These are phyloP conservation scores for Clavispora phyllophila DNA, from an alignment of 805 yeast species.

Conservation along the genomic window DNA sequence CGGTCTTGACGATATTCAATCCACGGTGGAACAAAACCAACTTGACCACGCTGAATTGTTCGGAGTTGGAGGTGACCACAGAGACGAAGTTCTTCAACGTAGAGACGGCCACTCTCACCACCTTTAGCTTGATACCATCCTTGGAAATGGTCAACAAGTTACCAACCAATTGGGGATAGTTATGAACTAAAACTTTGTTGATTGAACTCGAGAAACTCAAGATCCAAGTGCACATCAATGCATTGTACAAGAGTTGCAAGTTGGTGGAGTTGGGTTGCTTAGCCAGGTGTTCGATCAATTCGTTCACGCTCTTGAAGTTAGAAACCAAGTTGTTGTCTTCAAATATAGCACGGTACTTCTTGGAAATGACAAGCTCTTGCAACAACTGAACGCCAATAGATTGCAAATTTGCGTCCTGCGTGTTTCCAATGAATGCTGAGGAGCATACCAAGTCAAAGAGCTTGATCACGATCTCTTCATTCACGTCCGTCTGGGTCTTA, in stretches of 20 bases:
- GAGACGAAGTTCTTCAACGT: slow-evolving; percentile 58
- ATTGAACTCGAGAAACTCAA: slow-evolving; percentile 65
- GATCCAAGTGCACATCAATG: slow-evolving; percentile 78
- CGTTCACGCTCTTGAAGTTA: slow-evolving; percentile 30
- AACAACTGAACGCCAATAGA: slow-evolving; percentile 60
- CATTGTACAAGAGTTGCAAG: slow-evolving; percentile 79
- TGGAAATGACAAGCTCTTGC: slow-evolving; percentile 53
- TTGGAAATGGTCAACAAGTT: slow-evolving; percentile 56
- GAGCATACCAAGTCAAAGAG: slow-evolving; percentile 35
- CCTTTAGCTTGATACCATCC: slow-evolving; percentile 86
- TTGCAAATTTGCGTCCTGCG: slow-evolving; percentile 44
- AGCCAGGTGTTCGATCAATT: slow-evolving; percentile 26
- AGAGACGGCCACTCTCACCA: slow-evolving; percentile 78
- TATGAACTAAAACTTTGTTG: slow-evolving; percentile 43
- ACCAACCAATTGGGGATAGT: slow-evolving; percentile 51
- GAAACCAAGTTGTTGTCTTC: slow-evolving; percentile 30
- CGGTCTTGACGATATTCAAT: slow-evolving; percentile 56
- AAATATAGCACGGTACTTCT: slow-evolving; percentile 49
- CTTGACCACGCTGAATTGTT: slow-evolving; percentile 51
- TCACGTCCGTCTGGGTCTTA: slow-evolving; percentile 19
- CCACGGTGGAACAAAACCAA: slow-evolving; percentile 74
- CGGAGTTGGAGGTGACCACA: slow-evolving; percentile 23
- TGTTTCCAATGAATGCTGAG: slow-evolving; percentile 23
- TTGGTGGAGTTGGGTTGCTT: slow-evolving; percentile 39
- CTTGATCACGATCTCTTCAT: slow-evolving; percentile 35